Conservation (phyloP, 2,329 filamentous ascomycete genomes). For the Alternaria viburni region DNA sequence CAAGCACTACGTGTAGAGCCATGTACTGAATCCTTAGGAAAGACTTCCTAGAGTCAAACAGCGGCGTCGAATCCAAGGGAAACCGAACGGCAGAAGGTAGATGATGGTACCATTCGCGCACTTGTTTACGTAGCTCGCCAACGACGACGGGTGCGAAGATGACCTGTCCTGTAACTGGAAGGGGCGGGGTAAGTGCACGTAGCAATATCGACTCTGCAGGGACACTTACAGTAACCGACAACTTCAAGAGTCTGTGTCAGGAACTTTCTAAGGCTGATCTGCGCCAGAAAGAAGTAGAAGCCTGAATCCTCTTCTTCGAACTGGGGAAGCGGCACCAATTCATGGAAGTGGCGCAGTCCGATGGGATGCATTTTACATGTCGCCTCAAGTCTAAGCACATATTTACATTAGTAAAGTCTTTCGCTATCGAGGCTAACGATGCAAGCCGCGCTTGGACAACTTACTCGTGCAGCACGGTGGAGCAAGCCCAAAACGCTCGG, state of each 20-base stretch:
- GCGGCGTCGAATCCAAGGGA: conserved; percentile 30
- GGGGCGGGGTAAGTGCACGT: neutral
- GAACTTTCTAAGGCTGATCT: conserved; percentile 36
- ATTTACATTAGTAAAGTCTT: neutral
- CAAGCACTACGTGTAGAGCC: conserved; percentile 36
- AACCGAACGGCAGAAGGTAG: conserved; percentile 30
- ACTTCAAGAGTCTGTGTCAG: conserved; percentile 36
- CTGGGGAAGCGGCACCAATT: conserved; percentile 36
- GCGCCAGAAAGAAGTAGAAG: conserved; percentile 37
- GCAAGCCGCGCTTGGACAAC: neutral
- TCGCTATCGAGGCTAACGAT: neutral
- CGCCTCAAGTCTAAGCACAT: conserved; percentile 23
- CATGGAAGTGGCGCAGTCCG: conserved; percentile 37
- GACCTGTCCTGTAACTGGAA: conserved; percentile 24
- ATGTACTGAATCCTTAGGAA: conserved; percentile 37
- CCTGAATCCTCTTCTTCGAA: conserved; percentile 35
- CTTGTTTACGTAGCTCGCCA: conserved; percentile 32
- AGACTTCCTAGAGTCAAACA: conserved; percentile 34
- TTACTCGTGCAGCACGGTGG: conserved; percentile 30
- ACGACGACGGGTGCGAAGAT: conserved; percentile 35
- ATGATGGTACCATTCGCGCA: conserved; percentile 37
- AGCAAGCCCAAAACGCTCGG: conserved; percentile 37
- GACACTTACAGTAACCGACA: conserved; percentile 27
- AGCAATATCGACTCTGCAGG: neutral
- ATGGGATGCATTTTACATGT: conserved; percentile 40